Evolutionary conservation across 768 basidiomycete species (phyloP).

Genomic region (Agrocybe pediades): DNA sequence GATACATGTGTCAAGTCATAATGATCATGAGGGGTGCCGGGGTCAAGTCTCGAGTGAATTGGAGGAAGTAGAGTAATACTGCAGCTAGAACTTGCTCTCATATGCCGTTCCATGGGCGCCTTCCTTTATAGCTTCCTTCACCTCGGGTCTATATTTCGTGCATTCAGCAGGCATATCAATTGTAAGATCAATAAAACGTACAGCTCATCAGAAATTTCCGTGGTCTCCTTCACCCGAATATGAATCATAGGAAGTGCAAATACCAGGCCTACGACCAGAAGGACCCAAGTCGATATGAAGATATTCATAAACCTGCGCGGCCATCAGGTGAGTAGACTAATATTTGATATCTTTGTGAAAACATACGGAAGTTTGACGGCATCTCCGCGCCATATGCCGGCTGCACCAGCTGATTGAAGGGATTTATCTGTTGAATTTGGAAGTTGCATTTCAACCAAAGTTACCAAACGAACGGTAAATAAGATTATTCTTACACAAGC

Average conservation of each 20-base stretch:
- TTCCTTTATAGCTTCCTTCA: no score
- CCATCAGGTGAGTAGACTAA: neutral
- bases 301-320: conserved; percentile 72
- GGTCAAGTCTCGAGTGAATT: no score
- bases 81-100: no score
- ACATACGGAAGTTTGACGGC: conserved; percentile 62
- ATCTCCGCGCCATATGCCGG: conserved; percentile 73
- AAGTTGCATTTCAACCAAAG: neutral
- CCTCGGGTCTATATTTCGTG: no score
- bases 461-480: no score
- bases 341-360: neutral
- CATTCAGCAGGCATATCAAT: no score
- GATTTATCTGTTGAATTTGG: conserved; percentile 39
- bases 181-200: conserved; percentile 28
- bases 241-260: conserved; percentile 78
- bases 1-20: no score
- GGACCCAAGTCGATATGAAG: conserved; percentile 74
- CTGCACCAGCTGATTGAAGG: conserved; percentile 76
- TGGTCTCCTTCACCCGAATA: conserved; percentile 64
- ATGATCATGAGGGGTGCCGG: no score
- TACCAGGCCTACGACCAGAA: conserved; percentile 63
- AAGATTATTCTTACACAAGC: conserved; percentile 63
- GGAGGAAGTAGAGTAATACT: no score
- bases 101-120: no score
- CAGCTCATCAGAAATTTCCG: conserved; percentile 56